These are phyloP conservation scores for Suillus alpinus DNA, from an alignment of 768 basidiomycete genomes.

Conservation along the genomic window DNA sequence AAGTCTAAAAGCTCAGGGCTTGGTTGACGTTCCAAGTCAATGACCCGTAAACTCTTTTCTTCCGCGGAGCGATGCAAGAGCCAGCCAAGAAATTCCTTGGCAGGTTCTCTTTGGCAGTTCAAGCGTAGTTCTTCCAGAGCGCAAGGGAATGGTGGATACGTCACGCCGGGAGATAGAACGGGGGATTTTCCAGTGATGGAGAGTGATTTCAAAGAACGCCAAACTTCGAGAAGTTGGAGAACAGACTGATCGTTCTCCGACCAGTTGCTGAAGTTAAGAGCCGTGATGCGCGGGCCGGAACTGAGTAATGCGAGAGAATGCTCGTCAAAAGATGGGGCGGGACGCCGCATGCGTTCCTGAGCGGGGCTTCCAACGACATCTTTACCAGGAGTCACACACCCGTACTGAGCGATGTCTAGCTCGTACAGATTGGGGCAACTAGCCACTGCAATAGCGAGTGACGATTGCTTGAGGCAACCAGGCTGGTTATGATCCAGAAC, in stretches of 20 bases:
- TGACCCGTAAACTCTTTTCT: conserved; percentile 41
- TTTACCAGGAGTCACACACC: conserved; percentile 47
- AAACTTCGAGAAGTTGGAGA: conserved; percentile 60
- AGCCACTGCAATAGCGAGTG: conserved; percentile 57
- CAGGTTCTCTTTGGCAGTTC: conserved; percentile 64
- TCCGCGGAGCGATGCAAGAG: conserved; percentile 56
- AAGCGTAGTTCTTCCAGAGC: conserved; percentile 53
- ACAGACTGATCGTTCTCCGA: conserved; percentile 57
- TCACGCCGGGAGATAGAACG: conserved; percentile 39
- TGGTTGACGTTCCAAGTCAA: conserved; percentile 64
- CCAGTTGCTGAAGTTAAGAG: conserved; percentile 69
- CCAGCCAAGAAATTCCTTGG: conserved; percentile 65
- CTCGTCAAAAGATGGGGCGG: conserved; percentile 54
- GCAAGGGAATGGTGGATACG: conserved; percentile 41
- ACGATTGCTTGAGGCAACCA: conserved; percentile 47
- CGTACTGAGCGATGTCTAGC: conserved; percentile 58
- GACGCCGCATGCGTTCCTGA: conserved; percentile 44
- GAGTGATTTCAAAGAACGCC: conserved; percentile 56
- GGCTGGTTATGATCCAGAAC: conserved; percentile 71
- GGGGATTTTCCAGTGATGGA: conserved; percentile 59
- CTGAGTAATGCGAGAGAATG: conserved; percentile 50
- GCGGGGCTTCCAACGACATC: conserved; percentile 50
- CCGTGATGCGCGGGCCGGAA: conserved; percentile 50
- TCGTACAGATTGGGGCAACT: conserved; percentile 59
- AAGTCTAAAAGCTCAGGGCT: conserved; percentile 52